Evolutionary conservation across 345 rosid species (phyloP).

Genomic region (Syzygium oleosum): DNA sequence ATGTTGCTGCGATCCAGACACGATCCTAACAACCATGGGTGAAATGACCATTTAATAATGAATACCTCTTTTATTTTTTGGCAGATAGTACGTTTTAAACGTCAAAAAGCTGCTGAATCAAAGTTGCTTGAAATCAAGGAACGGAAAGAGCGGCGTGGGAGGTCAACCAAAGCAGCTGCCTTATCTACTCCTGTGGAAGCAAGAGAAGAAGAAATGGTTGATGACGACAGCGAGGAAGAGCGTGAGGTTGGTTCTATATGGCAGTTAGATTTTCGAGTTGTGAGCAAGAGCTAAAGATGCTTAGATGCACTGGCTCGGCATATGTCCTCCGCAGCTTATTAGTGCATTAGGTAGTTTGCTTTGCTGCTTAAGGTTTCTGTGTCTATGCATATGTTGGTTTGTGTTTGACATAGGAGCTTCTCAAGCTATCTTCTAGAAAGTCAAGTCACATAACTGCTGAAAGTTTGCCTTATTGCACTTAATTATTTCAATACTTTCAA

Average conservation of each 20-base stretch:
- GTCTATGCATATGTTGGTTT: background rate
- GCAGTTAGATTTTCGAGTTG: background rate
- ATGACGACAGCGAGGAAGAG: conserved; percentile 97
- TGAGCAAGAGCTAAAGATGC: background rate
- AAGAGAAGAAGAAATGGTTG: conserved; percentile 76
- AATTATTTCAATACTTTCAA: background rate
- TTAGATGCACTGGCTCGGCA: background rate
- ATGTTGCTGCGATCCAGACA: background rate
- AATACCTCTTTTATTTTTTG: background rate
- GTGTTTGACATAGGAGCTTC: background rate
- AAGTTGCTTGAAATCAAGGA: conserved; percentile 82
- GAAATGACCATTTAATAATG: background rate
- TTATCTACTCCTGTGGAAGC: conserved; percentile 73
- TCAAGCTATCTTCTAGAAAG: background rate
- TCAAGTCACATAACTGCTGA: background rate
- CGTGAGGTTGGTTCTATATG: conserved; percentile 58
- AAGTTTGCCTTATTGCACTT: background rate
- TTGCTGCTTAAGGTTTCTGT: background rate
- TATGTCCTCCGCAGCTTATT: background rate
- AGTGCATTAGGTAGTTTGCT: background rate
- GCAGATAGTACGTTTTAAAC: conserved; percentile 82
- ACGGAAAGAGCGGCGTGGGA: conserved; percentile 73
- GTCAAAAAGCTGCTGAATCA: conserved; percentile 75
- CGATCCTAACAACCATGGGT: background rate
- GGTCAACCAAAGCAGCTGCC: conserved; percentile 69